Evolutionary conservation across 2,329 filamentous ascomycete species (phyloP), one percentile per base, ranked within the genome.

Genomic region (Aureobasidium melanogenum): DNA sequence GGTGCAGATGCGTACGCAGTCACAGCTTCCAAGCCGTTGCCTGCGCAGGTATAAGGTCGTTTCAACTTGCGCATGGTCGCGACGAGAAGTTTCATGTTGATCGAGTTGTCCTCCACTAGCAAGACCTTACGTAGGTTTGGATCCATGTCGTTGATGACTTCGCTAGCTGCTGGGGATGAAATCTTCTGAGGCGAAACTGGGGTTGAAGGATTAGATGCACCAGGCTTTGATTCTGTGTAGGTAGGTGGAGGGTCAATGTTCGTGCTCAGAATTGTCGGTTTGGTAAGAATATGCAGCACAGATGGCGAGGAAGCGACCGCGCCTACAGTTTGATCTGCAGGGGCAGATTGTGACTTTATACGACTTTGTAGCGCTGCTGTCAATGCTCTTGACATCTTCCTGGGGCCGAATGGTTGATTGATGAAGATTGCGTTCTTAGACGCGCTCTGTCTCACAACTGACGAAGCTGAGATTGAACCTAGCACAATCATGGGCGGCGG

Each of bases 21-120:
- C 0, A 82, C 74, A 1, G 80, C 80, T 63, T 80, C 74, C 1
- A 76, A 70, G 3, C 80, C 80, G 63, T 82, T 75, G 39, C 69
- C 68, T 1, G 79, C 79, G 28, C 19, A 46, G 3, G 61, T 56
- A 61, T 66, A 66, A 2, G 56, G 32, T 14, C 63, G 60, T 6
- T 44, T 32, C 17, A 65, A 55, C 39, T 67, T 67, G 19, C 64
- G 62, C 64, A 67, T 66, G 36, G 66, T 65, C 15, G 66, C 67
- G 1, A 64, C 47, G 2, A 70, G 64, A 3, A 70, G 62, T 46
- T 68, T 63, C 60, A 71, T 67, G 54, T 72, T 72, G 63, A 72
- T 68, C 4, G 64, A 65, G 54, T 72, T 72, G 64, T 72, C 70
- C 55, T 72, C 70, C 2, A 72, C 70, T 1, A 72, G 62, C 3